phyloP scores from a whole-genome alignment of 805 yeast species.

The Lipomyces japonicus region DNA sequence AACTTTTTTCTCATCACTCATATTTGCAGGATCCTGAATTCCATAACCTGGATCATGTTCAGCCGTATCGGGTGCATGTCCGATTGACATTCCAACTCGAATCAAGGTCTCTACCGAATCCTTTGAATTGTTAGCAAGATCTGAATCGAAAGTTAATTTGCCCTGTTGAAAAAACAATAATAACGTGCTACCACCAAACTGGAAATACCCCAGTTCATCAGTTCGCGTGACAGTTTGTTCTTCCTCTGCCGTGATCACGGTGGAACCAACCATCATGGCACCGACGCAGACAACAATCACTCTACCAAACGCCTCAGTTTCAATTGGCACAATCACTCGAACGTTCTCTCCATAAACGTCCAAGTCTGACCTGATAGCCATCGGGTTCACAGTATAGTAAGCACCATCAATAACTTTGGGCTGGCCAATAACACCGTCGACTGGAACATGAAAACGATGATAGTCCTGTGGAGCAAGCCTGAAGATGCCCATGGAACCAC shows the following conservation, averaged over 20 bases:
- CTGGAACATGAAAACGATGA: conserved; percentile 89
- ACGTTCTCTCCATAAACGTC: conserved; percentile 94
- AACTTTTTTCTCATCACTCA: conserved; percentile 10
- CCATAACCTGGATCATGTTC: conserved; percentile 51
- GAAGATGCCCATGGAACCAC: conserved; percentile 71
- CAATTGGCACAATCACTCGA: conserved; percentile 71
- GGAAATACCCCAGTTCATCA: conserved; percentile 89
- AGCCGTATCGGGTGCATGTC: conserved; percentile 54
- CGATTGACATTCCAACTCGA: conserved; percentile 84
- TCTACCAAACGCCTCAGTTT: conserved; percentile 71
- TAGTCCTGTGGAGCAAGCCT: conserved; percentile 96
- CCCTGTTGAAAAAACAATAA: conserved; percentile 56
- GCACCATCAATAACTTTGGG: conserved; percentile 77
- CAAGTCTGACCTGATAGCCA: conserved; percentile 84
- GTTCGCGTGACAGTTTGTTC: conserved; percentile 61
- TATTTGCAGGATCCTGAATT: conserved; percentile 42
- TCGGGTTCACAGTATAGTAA: conserved; percentile 93
- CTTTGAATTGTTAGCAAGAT: conserved; percentile 62
- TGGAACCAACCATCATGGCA: conserved; percentile 98
- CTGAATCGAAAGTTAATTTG: conserved; percentile 58
- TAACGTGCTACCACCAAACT: conserved; percentile 93
- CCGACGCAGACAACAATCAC: conserved; percentile 82
- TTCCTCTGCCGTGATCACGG: conserved; percentile 60
- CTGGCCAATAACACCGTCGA: conserved; percentile 65
- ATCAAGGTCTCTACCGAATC: conserved; percentile 69